Evolutionary conservation across 1,139 yeast genomes (phyloP), one percentile per base, ranked within the genome.

Genomic region (Candida sp.): DNA sequence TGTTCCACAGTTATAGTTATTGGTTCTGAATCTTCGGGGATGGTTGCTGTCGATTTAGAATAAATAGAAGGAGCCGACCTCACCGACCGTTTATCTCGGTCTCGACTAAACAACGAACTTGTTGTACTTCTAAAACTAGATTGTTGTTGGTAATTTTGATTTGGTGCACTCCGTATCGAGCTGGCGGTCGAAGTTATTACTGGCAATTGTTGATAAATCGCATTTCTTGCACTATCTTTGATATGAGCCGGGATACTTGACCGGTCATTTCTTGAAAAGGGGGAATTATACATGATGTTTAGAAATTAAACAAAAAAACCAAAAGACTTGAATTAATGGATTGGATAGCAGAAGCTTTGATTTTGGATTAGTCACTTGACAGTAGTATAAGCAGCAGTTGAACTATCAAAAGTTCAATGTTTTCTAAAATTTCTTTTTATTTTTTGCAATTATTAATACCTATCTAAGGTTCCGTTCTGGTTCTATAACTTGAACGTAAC

Each of bases 1-100:
- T n/a, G 77, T 45, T 73, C 79, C 5, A 73, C 73, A 0, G 77
- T 71, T 29, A 68, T 66, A 22, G 73, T 59, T 3, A 70, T 56
- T 2, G 75, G 77, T 46, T 70, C 78, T 43, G 68, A 57, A 48
- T 73, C 77, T 53, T 73, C 79, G 2, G 79, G 79, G 33, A 73
- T 73, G 15, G 78, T 73, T 32, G 73, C 77, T 1, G 77, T 71
- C 22, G 73, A 66, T 38, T 63, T 58, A 34, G 75, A 68, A 50
- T 71, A 72, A 29, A 71, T 59, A 21, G 74, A 68, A 2, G 77
- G 78, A 0, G 77, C 77, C 6, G 73, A 65, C 23, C 78, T 56
- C 8, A 71, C 73, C 5, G 73, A 65, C 33, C 77, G 51, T 46
- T 67, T 68, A 22, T 70, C 64, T 37, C 39, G 33, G 5, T 37